These are phyloP conservation scores for Arthromyces matolae DNA, from an alignment of 768 basidiomycete genomes.

Conservation along the genomic window DNA sequence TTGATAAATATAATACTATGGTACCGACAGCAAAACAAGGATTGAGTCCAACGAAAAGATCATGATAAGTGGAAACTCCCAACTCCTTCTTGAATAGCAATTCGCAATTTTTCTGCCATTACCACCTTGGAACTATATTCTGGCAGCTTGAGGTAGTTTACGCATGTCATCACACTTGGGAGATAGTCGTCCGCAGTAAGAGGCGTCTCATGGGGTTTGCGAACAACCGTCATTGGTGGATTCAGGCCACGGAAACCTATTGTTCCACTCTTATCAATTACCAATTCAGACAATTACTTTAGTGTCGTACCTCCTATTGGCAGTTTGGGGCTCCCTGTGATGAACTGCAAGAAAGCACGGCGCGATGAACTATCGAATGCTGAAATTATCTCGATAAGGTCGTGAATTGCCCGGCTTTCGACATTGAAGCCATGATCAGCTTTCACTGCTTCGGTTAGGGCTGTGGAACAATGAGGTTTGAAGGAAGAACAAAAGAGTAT, in stretches of 20 bases:
- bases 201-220: slow-evolving; percentile 92
- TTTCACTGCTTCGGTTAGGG: slow-evolving; percentile 85
- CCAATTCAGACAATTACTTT: neutral
- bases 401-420: slow-evolving; percentile 87
- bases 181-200: slow-evolving; percentile 91
- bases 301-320: slow-evolving; percentile 82
- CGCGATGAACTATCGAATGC: slow-evolving; percentile 70
- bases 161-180: slow-evolving; percentile 98
- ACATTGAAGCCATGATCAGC: slow-evolving; percentile 98
- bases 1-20: neutral
- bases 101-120: slow-evolving; percentile 77
- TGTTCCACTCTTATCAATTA: neutral
- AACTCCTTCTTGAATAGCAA: slow-evolving; percentile 90
- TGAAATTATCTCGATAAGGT: slow-evolving; percentile 84
- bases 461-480: slow-evolving; percentile 36
- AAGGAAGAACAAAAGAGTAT: neutral
- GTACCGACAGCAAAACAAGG: slow-evolving; percentile 5
- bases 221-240: slow-evolving; percentile 92
- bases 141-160: slow-evolving; percentile 93
- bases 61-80: slow-evolving; percentile 97
- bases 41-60: slow-evolving; percentile 21
- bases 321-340: slow-evolving; percentile 94
- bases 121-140: slow-evolving; percentile 88
- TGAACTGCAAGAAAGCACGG: slow-evolving; percentile 91
- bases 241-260: slow-evolving; percentile 92